A percentile compares a stretch with the other conserved stretches of the same genome.
phyloP scores from a whole-genome alignment of 2,329 filamentous ascomycete species.

The Neonectria magnoliae region DNA sequence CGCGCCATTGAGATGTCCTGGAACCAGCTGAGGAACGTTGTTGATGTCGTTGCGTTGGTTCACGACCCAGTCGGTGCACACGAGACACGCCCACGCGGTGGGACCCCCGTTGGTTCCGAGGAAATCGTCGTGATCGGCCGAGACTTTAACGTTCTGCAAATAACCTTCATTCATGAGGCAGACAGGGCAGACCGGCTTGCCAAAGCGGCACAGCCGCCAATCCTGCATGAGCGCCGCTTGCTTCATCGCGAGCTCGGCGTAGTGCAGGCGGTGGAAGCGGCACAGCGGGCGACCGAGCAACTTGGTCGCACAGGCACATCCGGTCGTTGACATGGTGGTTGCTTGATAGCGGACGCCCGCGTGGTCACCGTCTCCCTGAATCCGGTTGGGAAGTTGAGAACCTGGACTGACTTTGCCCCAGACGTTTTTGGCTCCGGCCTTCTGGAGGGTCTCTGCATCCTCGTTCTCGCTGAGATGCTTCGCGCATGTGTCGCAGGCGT shows the following conservation, averaged over 20 bases:
- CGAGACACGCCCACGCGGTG: slow-evolving; percentile 47
- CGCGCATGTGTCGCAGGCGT: slow-evolving; percentile 48
- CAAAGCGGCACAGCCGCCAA: slow-evolving; percentile 41
- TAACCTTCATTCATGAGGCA: slow-evolving; percentile 38
- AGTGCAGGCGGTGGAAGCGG: slow-evolving; percentile 46
- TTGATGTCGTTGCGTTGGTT: slow-evolving; percentile 36
- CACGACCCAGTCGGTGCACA: slow-evolving; percentile 46
- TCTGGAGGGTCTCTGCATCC: slow-evolving; percentile 16
- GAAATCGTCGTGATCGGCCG: slow-evolving; percentile 32
- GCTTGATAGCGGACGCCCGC: slow-evolving; percentile 18
- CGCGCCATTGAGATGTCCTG: slow-evolving; percentile 23
- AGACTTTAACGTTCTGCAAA: slow-evolving; percentile 25
- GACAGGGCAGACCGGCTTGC: slow-evolving; percentile 43
- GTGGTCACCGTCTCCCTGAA: background rate
- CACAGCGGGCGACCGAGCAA: slow-evolving; percentile 48
- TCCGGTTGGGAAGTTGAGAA: background rate
- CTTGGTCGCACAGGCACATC: slow-evolving; percentile 51
- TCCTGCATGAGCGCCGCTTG: slow-evolving; percentile 38
- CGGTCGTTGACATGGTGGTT: slow-evolving; percentile 42
- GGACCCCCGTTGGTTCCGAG: background rate
- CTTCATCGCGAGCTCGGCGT: slow-evolving; percentile 38
- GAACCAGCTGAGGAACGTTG: slow-evolving; percentile 32
- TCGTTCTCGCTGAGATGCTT: slow-evolving; percentile 8
- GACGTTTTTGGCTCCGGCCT: slow-evolving; percentile 34
- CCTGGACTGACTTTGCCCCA: slow-evolving; percentile 36